Base-by-base conservation (phyloP, 164 flowering plant species). In the Tinospora cordifolia region DNA sequence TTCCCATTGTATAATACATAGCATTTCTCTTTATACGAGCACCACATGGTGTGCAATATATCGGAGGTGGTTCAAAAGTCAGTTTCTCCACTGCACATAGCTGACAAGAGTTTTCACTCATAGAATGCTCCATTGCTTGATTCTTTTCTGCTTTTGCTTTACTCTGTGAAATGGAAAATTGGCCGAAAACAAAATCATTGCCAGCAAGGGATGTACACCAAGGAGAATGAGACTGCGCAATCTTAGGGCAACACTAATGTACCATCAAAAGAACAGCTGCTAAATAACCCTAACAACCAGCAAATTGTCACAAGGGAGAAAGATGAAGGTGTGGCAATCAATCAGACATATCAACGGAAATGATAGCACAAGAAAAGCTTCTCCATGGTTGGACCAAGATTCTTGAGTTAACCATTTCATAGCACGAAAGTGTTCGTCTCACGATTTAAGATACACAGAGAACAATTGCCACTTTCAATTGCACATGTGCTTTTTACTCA, bases 101-200 rank as follows among this genome's bases (percentile, higher is more conserved):
- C 74, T 94, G 99, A 77, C 99, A 94, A 39, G 98, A 94, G 75
- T 94, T 94, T 82, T 94, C 98, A 84, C 88, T 89, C 98, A 90
- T 92, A 41, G 87, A 69, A 34, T 84, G 86, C 78, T 88, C 98
- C 97, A 92, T 88, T 70, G 97, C 97, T 79, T 92, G 98, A 81
- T 90, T 94, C 79, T 92, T 94, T 76, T 94, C 99, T 47, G 89
- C 99, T 84, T 94, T 94, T 17, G 98, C 89, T 84, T 89, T 94
- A 74, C 97, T 94, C 99, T 94, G 87, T 58, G 24, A 64, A 75
- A 44, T 26, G 9, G 30, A n/a, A 69, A 58, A n/a, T 36, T 8
- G 36, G 6, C 27, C 11, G 39, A 62, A 15, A 24, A 47, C 57
- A 63, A 22, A 73, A 26, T 64, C 27, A 60, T 14, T 41, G 13